Evolutionary conservation across 257 asterid species (phyloP), one percentile per base, ranked within the genome.

Genomic region (Capsicum baccatum): DNA sequence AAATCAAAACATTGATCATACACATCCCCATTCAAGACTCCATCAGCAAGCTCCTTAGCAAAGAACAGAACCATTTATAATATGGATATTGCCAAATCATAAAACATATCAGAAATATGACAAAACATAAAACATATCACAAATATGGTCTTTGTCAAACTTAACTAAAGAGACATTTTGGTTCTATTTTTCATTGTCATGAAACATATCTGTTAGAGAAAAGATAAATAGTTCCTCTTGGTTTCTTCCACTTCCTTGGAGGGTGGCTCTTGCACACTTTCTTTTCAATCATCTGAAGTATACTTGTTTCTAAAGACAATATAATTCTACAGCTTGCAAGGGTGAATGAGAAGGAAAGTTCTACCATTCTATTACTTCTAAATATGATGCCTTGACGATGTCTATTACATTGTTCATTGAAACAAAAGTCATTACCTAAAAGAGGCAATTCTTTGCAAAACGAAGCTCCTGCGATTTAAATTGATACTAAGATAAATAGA

Each of bases 381-480:
- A 48, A 26, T 26, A 78, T 15, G 50, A 54, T 14, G 48, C 50
- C 64, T 26, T 54, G 47, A 2, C 11, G 48, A 78, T 54, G 15
- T 21, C 14, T 78, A 21, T 26, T 54, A 9, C 64, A 78, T 26
- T 26, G 26, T 52, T 4, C 64, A 52, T 39, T 15, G 64, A 54
- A 78, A 78, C 26, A 78, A 54, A 14, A 78, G 26, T 33, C 7
- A 78, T 54, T 52, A 14, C 64, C 14, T 54, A 33, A 48, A 33
- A 78, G 33, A 78, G 64, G 26, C 21, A 26, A 9, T 5, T 26
- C 12, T 55, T 60, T 68, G 76, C 83, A 79, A 81, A 33, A 67
- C 9, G 57, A 85, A 44, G 52, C 81, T 74, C 83, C 86, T 15
- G 80, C 15, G 8, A 66, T n/a, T 80, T 50, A 66, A 83, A 76